Conservation (phyloP, 1,139 yeast genomes). For the Kodamaea sp. region DNA sequence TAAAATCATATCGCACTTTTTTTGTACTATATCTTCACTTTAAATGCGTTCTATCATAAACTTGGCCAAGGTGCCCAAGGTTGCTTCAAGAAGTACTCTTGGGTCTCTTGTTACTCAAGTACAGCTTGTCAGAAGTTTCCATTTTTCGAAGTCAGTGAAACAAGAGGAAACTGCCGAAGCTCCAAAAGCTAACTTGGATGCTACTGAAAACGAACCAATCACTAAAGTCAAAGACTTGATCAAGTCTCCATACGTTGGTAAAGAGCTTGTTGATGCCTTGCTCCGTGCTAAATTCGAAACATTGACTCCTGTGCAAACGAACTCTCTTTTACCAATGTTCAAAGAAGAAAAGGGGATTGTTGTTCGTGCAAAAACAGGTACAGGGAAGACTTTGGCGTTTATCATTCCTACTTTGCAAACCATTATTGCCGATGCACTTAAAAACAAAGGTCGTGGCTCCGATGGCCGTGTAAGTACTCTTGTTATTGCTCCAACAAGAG, state of each 20-base stretch:
- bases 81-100: no score
- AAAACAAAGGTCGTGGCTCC: slow-evolving; percentile 14
- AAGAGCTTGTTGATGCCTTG: slow-evolving; percentile 28
- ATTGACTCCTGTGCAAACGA: slow-evolving; percentile 78
- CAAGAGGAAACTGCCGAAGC: neutral
- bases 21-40: no score
- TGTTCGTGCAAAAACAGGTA: slow-evolving; percentile 91
- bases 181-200: neutral
- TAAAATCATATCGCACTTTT: no score
- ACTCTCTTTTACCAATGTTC: slow-evolving; percentile 65
- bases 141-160: neutral
- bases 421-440: slow-evolving; percentile 7
- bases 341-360: slow-evolving; percentile 60
- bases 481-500: slow-evolving; percentile 88
- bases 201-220: neutral
- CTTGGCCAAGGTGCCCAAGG: no score
- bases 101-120: neutral
- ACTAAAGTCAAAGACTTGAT: slow-evolving; percentile 7
- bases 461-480: slow-evolving; percentile 48
- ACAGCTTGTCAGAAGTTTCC: slow-evolving; percentile 2
- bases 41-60: no score
- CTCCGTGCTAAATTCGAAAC: slow-evolving; percentile 38
- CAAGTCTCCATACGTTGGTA: slow-evolving; percentile 10
- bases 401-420: slow-evolving; percentile 70
- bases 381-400: slow-evolving; percentile 91